phyloP scores from a whole-genome alignment of 2,329 filamentous ascomycete genomes.

The Claviceps cyperi region DNA sequence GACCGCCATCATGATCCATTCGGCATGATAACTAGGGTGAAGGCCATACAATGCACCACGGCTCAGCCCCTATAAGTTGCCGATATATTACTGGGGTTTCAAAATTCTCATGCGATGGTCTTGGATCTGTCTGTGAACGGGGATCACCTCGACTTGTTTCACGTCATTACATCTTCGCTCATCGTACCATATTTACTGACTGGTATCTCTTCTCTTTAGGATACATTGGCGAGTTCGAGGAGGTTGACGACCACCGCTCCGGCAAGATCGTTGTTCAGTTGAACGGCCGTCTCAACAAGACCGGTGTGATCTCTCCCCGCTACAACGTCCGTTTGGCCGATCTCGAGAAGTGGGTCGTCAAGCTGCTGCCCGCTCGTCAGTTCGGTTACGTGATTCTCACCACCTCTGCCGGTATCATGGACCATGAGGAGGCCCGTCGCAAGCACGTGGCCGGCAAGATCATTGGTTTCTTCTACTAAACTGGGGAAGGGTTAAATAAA shows the following conservation, averaged over 20 bases:
- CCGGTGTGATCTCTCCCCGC: conserved; percentile 95
- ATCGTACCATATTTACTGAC: conserved; percentile 66
- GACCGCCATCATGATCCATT: conserved; percentile 25
- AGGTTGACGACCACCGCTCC: conserved; percentile 97
- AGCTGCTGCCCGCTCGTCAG: conserved; percentile 97
- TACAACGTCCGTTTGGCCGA: conserved; percentile 98
- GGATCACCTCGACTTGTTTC: conserved; percentile 7
- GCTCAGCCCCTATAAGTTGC: conserved; percentile 99
- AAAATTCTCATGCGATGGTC: conserved; percentile 52
- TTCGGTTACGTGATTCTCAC: conserved; percentile 99
- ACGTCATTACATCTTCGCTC: conserved; percentile 63
- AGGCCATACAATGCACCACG: conserved; percentile 62
- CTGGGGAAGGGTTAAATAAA: conserved; percentile 11
- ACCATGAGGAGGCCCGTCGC: conserved; percentile 97
- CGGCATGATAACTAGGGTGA: conserved; percentile 99
- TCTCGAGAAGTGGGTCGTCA: conserved; percentile 99
- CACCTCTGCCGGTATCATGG: conserved; percentile 98
- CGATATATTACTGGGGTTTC: conserved; percentile 59
- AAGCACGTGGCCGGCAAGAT: conserved; percentile 99
- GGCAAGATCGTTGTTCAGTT: conserved; percentile 99
- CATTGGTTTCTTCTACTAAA: conserved; percentile 98
- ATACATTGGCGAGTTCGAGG: conserved; percentile 99
- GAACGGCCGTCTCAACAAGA: conserved; percentile 97
- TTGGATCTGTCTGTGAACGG: conserved; percentile 47
- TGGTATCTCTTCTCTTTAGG: conserved; percentile 37